Evolutionary conservation across 2,329 filamentous ascomycete genomes (phyloP), one percentile per base, ranked within the genome.

Genomic region (Pseudogymnoascus sp.): DNA sequence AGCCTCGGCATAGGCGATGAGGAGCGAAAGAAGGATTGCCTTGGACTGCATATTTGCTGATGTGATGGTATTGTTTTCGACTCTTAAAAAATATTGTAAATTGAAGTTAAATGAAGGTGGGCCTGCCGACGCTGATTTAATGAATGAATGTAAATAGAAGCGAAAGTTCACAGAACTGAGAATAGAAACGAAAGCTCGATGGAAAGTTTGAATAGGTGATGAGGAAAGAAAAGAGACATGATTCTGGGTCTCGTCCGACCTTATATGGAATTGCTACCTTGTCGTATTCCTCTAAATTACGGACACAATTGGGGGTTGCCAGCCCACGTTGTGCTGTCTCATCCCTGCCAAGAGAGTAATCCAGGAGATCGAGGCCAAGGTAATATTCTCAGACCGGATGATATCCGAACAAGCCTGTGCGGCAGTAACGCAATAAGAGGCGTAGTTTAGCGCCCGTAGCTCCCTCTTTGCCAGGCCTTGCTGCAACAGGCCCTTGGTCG

Each of bases 121-220:
- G 67, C 69, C 67, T 64, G 36, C 59, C 63, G 40, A 40, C 62
- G 66, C 62, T 65, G 60, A 65, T 67, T 58, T 63, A 65, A 62
- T 55, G 58, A 66, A 67, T 61, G 63, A 67, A 64, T 62, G 63
- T 66, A 67, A 65, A 61, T 55, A 55, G 64, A 67, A 69, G 66
- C 66, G 64, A 65, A 65, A 72, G 69, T 70, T 71, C 68, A 65
- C 67, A 70, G 69, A 71, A 71, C 69, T 67, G 64, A 62, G 61
- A 69, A 67, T 62, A 66, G 67, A 67, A 60, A 65, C 64, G 58
- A 66, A 64, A 62, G 58, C 60, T 62, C 64, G 62, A 59, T 39
- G 36, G 61, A 67, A 62, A 60, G 48, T 55, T 55, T 55, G 27
- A 31, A 55, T 27, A 55, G 62, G 42, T 52, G 63, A 65, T 64